These are phyloP conservation scores for Naganishia cerealis DNA, from an alignment of 1,284 basidiomycete species.

Conservation along the genomic window DNA sequence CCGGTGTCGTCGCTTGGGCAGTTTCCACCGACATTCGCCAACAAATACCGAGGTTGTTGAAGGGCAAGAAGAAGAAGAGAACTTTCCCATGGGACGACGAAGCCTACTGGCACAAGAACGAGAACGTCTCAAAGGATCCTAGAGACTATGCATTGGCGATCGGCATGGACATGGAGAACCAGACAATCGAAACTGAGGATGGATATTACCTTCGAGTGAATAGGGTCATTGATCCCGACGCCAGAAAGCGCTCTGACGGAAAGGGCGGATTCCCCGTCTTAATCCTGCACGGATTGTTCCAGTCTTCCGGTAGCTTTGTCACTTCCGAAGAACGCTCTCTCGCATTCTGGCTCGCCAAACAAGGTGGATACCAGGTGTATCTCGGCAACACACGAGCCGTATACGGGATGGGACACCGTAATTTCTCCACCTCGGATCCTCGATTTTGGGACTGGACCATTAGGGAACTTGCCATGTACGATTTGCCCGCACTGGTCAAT, in stretches of 20 bases:
- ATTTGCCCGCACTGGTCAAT: slow-evolving; percentile 63
- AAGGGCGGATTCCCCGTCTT: slow-evolving; percentile 62
- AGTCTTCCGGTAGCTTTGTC: slow-evolving; percentile 64
- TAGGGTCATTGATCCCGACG: slow-evolving; percentile 58
- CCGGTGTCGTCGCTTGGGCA: slow-evolving; percentile 55
- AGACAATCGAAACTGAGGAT: slow-evolving; percentile 62
- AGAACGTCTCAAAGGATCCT: slow-evolving; percentile 60
- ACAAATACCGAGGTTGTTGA: slow-evolving; percentile 28
- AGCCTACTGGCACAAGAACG: slow-evolving; percentile 57
- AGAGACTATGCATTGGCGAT: slow-evolving; percentile 61
- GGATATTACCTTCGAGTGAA: slow-evolving; percentile 56
- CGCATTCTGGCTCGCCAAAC: slow-evolving; percentile 64
- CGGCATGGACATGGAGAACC: slow-evolving; percentile 62
- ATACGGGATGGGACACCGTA: slow-evolving; percentile 64
- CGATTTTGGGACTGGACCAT: slow-evolving; percentile 68
- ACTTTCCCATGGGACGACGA: slow-evolving; percentile 60
- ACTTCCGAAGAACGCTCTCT: slow-evolving; percentile 64
- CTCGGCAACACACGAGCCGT: slow-evolving; percentile 64
- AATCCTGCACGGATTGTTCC: slow-evolving; percentile 65
- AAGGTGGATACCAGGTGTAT: slow-evolving; percentile 63
- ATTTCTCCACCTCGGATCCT: slow-evolving; percentile 58
- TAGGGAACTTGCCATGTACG: slow-evolving; percentile 63
- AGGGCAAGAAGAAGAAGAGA: slow-evolving; percentile 37
- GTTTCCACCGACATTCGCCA: slow-evolving; percentile 43
- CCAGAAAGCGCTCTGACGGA: slow-evolving; percentile 54